Evolutionary conservation across 768 basidiomycete genomes (phyloP), one percentile per base, ranked within the genome.

Genomic region (Tricholoma flavovirens): DNA sequence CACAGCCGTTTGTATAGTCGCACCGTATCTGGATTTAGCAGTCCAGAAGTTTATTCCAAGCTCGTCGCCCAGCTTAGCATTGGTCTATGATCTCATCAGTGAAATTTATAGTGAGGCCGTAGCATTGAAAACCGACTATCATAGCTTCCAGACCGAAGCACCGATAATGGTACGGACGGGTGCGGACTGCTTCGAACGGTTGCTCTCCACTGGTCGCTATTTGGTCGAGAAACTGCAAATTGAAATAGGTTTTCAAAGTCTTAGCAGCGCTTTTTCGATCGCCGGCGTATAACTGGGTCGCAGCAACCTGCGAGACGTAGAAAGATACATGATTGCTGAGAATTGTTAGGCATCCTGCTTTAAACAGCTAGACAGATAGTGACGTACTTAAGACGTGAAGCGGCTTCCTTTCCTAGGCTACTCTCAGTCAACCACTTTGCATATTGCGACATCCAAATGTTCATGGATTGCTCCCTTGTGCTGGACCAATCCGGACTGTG

Each of bases 121-220:
- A 29, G 22, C 36, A 5, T 17, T 22, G 48, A 52, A 9, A 19
- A 65, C 79, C 74, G 58, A 79, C 80, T 58, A 82, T 78, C 69
- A 83, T 67, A 0, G 81, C 83, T 56, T 82, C 81, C 8, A 83
- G 65, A 59, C 83, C 83, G 71, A 82, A 84, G 49, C 73, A 75
- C 6, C 82, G 75, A 62, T 84, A 84, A 61, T 83, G 83, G 61
- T 64, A 79, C 5, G 83, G 82, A 11, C 78, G 70, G 5, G 81
- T 79, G 15, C 83, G 76, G 15, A 77, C 70, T 3, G 80, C 75
- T 64, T 83, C 83, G 49, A 82, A 77, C 6, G 82, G 83, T 64
- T 83, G 79, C 61, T 83, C 83, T 5, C 83, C 82, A 43, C 71
- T 73, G 4, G 69, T 69, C 1, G 77, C 76, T 32, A 83, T 74